phyloP scores from a whole-genome alignment of 164 flowering plant genomes.

The Amborella trichopoda region DNA sequence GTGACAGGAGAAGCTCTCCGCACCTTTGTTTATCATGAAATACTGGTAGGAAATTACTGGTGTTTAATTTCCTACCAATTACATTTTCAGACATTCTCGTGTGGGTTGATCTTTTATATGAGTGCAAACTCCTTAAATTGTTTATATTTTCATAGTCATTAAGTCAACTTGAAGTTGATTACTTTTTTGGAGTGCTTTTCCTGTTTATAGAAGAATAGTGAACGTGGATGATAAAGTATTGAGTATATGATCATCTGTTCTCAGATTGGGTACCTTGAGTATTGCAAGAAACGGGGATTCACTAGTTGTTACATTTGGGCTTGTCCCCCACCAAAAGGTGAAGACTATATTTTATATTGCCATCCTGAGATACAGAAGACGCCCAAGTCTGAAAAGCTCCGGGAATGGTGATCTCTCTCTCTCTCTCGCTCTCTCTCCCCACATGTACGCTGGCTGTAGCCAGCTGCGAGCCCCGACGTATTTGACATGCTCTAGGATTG shows the following conservation, averaged over 20 bases:
- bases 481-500: too few species aligned
- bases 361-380: constrained; percentile 15
- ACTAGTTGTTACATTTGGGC: constrained; percentile 14
- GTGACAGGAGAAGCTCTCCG: constrained; percentile 13
- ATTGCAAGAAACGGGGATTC: constrained; percentile 16
- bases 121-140: too few species aligned
- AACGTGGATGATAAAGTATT: too few species aligned
- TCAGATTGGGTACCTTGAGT: constrained; percentile 13
- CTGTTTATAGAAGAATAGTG: too few species aligned
- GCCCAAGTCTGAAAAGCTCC: constrained; percentile 7
- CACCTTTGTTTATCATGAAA: constrained; percentile 16
- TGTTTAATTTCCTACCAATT: too few species aligned
- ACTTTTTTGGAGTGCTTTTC: too few species aligned
- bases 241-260: neutral
- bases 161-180: too few species aligned
- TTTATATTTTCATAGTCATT: too few species aligned
- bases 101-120: too few species aligned
- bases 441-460: neutral
- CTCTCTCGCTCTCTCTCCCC: constrained; percentile 1
- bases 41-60: constrained; percentile 12
- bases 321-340: constrained; percentile 10
- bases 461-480: neutral
- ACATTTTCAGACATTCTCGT: too few species aligned
- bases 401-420: constrained; percentile 9
- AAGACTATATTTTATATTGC: constrained; percentile 11